Base-by-base conservation (phyloP, 2,329 filamentous ascomycete genomes). In the Penicillium hesseltinei region DNA sequence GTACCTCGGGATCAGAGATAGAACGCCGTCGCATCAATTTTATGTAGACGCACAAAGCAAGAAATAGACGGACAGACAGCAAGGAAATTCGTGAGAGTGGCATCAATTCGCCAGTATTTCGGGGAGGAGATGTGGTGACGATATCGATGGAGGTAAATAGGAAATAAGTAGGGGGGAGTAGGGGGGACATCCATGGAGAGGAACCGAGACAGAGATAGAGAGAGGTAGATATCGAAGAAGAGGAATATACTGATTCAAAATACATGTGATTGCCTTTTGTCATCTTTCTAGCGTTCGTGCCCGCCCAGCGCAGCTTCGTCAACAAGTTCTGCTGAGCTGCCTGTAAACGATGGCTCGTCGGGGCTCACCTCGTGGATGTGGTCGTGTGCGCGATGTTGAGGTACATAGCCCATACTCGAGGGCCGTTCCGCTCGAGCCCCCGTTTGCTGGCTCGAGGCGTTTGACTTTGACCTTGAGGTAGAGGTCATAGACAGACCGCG, bases 391-490 rank as follows among this genome's bases (percentile, higher is more conserved):
- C 79, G 76, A 63, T 80, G 74, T 57, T 80, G 76, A 10, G 76
- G 73, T 11, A 82, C 80, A 55, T 78, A 81, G 0, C 80, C 80
- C 71, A 82, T 68, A 51, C 79, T 80, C 7, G 78, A 79, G 0
- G 79, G 79, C 43, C 79, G 74, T 51, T 70, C 68, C 57, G 64
- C 46, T 35, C 67, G 61, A 33, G 66, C 61, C 15, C 71, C 67
- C 5, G 62, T 67, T 21, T 67, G 62, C n/a, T 71, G 66, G 52
- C 71, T 76, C 3, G 76, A 78, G 27, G 54, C 42, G 19, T 53
- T 57, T 4, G 71, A 66, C 4, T 69, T 67, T 9, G 74, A 76
- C 33, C 66, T 69, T 15, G 69, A 71, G 17, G 71, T 72, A 8
- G 75, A 78, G n/a, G 70, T 68, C 21, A 73, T 67, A 8, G 75